phyloP scores from a whole-genome alignment of 768 basidiomycete species.

The Rubroboletus pulcherrimus region DNA sequence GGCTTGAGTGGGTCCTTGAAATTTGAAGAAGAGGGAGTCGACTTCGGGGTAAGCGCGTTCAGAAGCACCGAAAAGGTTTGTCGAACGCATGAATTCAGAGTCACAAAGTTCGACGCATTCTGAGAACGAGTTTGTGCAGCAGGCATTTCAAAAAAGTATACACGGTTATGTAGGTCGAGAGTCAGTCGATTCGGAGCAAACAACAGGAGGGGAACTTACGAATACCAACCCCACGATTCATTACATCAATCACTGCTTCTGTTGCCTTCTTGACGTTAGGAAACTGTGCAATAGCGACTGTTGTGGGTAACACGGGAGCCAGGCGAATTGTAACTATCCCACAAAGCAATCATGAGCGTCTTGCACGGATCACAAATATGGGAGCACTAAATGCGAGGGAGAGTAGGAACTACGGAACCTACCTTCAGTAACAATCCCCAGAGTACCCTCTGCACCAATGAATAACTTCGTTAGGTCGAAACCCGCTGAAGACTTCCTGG shows the following conservation, averaged over 20 bases:
- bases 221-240: slow-evolving; percentile 69
- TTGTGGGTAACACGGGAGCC: slow-evolving; percentile 77
- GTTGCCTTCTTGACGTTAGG: slow-evolving; percentile 71
- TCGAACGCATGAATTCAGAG: slow-evolving; percentile 59
- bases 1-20: slow-evolving; percentile 65
- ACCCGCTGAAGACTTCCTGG: slow-evolving; percentile 84
- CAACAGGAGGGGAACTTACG: slow-evolving; percentile 44
- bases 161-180: neutral
- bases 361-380: neutral
- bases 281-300: slow-evolving; percentile 80
- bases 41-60: slow-evolving; percentile 53
- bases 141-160: neutral
- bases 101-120: slow-evolving; percentile 88
- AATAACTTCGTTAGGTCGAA: slow-evolving; percentile 84
- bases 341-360: neutral
- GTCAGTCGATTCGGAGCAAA: neutral
- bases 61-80: slow-evolving; percentile 54
- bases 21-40: slow-evolving; percentile 83
- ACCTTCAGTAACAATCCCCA: slow-evolving; percentile 91
- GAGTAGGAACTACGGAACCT: neutral
- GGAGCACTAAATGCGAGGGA: neutral
- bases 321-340: slow-evolving; percentile 70
- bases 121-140: slow-evolving; percentile 19
- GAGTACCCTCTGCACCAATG: slow-evolving; percentile 77
- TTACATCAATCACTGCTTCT: slow-evolving; percentile 67